Base-by-base conservation (phyloP, 495 filamentous ascomycete genomes). In the Penicillium simplicissimum region DNA sequence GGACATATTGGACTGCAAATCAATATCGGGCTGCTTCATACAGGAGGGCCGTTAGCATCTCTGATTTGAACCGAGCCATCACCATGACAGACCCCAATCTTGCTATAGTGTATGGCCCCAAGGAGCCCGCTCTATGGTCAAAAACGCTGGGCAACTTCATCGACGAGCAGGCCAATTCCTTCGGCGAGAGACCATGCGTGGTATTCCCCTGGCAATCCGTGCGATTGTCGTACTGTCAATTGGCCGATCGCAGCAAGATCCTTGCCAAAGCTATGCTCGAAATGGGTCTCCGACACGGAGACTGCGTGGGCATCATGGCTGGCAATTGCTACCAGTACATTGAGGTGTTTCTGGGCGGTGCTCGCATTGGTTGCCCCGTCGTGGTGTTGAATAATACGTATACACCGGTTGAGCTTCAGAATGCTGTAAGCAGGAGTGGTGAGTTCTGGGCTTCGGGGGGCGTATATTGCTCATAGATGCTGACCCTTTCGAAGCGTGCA, bases 371-470 rank as follows among this genome's bases (percentile, higher is more conserved):
- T n/a, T 66, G 62, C 37, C 62, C 63, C 14, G 60, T 69, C 8
- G 68, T 69, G 13, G 66, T 73, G 1, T 43, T 73, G 47, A 73
- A 71, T 38, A 71, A 63, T 37, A 69, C 67, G 1, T 73, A 69
- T 31, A 71, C 64, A 1, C 66, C 68, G 0, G 37, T 51, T 13
- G 71, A 73, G 48, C 17, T 69, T 0, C 45, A n/a, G n/a, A 69
- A 61, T 57, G 67, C 67, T 1, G 60, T 66, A 15, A 17, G 28
- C 7, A 58, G 35, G 23, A 67, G 62, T n/a, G 65, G 63, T 72
- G 57, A 36, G 64, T 21, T 23, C 8, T 25, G 23, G 23, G n/a
- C n/a, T n/a, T n/a, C n/a, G n/a, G n/a, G n/a, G n/a, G n/a, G n/a
- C n/a, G n/a, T n/a, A n/a, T n/a, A n/a, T n/a, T n/a, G n/a, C n/a